Evolutionary conservation across 2,329 filamentous ascomycete genomes (phyloP).

Genomic region (Akanthomyces lecanii): DNA sequence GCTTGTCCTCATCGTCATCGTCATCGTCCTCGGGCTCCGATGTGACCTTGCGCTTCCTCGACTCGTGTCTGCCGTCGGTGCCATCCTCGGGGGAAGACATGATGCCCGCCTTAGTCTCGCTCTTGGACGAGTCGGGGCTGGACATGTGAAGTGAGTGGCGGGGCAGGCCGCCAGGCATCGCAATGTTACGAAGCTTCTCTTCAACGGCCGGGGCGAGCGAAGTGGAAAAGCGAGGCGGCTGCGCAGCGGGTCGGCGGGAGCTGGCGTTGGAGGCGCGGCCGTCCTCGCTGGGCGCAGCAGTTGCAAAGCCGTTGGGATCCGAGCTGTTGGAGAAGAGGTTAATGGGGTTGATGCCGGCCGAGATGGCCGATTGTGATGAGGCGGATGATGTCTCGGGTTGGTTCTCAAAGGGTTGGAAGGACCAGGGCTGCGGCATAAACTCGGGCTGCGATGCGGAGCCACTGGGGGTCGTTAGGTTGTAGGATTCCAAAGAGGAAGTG

Average conservation of each 20-base stretch:
- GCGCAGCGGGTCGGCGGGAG: not conserved
- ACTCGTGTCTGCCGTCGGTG: constrained; percentile 42
- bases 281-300: constrained; percentile 25
- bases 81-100: constrained; percentile 58
- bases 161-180: constrained; percentile 59
- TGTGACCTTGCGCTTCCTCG: constrained; percentile 67
- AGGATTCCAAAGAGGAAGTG: constrained; percentile 45
- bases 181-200: constrained; percentile 58
- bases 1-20: constrained; percentile 19
- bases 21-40: constrained; percentile 43
- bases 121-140: constrained; percentile 53
- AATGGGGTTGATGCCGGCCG: constrained; percentile 29
- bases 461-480: constrained; percentile 35
- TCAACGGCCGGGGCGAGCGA: constrained; percentile 54
- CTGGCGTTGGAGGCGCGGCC: constrained; percentile 19
- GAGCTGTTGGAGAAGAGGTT: constrained; percentile 23
- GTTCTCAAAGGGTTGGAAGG: constrained; percentile 33
- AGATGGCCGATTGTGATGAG: constrained; percentile 23
- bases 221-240: constrained; percentile 18
- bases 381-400: constrained; percentile 20
- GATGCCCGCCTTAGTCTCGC: constrained; percentile 42
- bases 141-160: constrained; percentile 55
- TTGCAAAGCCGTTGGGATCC: constrained; percentile 30
- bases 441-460: constrained; percentile 31
- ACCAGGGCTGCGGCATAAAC: constrained; percentile 34